Evolutionary conservation across 1,284 basidiomycete species (phyloP).

Genomic region (Phellinidium pouzarii): DNA sequence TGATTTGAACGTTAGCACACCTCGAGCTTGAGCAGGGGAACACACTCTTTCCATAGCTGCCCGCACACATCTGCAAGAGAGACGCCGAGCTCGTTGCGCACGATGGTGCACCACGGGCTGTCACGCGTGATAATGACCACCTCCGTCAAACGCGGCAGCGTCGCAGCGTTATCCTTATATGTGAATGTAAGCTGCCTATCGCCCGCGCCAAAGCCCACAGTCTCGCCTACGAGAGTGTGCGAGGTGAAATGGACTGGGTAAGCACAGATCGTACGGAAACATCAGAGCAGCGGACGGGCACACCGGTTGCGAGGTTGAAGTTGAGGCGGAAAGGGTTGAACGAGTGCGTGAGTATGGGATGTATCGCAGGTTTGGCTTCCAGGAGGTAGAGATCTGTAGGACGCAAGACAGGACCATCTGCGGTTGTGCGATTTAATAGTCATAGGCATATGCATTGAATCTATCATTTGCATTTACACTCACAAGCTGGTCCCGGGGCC

Average conservation of each 20-base stretch:
- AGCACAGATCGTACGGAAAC: background rate
- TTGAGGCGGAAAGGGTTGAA: slow-evolving; percentile 50
- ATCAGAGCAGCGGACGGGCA: background rate
- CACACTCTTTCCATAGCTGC: slow-evolving; percentile 65
- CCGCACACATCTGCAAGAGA: slow-evolving; percentile 65
- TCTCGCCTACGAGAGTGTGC: slow-evolving; percentile 12
- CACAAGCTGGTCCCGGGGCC: slow-evolving; percentile 20
- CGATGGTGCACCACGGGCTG: slow-evolving; percentile 74
- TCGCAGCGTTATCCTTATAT: slow-evolving; percentile 69
- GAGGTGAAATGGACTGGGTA: background rate
- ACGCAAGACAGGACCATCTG: slow-evolving; percentile 70
- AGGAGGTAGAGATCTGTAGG: slow-evolving; percentile 69
- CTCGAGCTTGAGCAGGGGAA: slow-evolving; percentile 12
- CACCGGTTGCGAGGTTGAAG: slow-evolving; percentile 64
- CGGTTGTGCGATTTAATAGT: background rate
- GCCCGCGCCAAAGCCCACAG: slow-evolving; percentile 55
- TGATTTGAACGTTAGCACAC: background rate
- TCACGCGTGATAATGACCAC: slow-evolving; percentile 63
- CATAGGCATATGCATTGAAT: background rate
- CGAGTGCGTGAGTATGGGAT: slow-evolving; percentile 59
- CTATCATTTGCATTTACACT: background rate
- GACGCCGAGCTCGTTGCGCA: slow-evolving; percentile 65
- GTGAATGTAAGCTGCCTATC: slow-evolving; percentile 58
- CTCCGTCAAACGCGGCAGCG: slow-evolving; percentile 64
- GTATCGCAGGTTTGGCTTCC: slow-evolving; percentile 53